phyloP scores from a whole-genome alignment of 148 eudicot genomes.

The Vaccinium myrtillus region DNA sequence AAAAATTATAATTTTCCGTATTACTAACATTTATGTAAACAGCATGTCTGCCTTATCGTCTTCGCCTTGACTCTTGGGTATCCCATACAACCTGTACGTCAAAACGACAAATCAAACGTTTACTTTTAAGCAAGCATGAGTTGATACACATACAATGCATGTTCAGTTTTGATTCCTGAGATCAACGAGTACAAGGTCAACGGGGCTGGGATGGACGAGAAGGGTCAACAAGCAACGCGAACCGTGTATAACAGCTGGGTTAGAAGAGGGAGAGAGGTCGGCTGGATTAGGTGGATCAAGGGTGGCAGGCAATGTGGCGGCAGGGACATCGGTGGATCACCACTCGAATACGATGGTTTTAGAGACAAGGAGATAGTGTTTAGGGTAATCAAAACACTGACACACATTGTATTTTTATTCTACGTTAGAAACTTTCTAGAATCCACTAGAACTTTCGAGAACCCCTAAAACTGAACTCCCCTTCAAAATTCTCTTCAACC shows the following conservation, averaged over 20 bases:
- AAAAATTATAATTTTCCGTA: neutral
- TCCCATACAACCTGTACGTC: neutral
- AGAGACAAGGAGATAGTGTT: neutral
- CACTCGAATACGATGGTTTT: neutral
- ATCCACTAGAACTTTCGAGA: too few relatives aligned
- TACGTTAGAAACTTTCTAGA: too few relatives aligned
- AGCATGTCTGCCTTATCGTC: neutral
- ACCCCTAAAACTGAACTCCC: too few relatives aligned
- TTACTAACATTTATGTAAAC: neutral
- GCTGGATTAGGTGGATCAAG: too few relatives aligned
- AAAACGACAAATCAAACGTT: neutral
- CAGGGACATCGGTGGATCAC: too few relatives aligned
- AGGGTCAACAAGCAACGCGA: too few relatives aligned
- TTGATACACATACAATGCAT: neutral
- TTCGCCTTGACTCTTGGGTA: neutral
- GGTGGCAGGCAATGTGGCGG: too few relatives aligned
- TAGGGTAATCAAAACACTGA: neutral
- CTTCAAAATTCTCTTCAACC: too few relatives aligned
- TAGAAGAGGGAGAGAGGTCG: too few relatives aligned
- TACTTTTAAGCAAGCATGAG: neutral
- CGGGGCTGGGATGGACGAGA: too few relatives aligned
- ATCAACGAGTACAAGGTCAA: too few relatives aligned
- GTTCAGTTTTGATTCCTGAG: neutral
- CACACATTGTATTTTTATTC: neutral
- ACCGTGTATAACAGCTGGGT: too few relatives aligned